phyloP scores from a whole-genome alignment of 345 rosid species.

The Raphanus raphanistrum region DNA sequence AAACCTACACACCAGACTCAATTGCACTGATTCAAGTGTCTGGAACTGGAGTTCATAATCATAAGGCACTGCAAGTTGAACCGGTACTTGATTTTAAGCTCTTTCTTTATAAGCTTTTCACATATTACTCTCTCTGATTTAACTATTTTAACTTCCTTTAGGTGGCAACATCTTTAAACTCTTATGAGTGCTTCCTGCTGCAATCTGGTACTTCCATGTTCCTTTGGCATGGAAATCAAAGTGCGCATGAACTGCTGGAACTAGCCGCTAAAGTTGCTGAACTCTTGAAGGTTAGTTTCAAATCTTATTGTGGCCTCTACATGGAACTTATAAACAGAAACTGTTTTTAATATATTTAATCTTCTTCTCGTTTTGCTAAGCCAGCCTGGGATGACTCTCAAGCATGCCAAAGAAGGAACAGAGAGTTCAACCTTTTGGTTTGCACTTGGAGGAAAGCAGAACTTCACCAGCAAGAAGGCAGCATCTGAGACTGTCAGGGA shows the following conservation, averaged over 20 bases:
- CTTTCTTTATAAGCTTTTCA: background rate
- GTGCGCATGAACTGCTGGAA: constrained; percentile 90
- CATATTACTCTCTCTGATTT: no score
- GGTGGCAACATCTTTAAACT: constrained; percentile 87
- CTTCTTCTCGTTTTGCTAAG: constrained; percentile 26
- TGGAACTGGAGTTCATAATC: constrained; percentile 75
- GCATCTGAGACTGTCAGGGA: constrained; percentile 71
- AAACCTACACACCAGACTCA: constrained; percentile 66
- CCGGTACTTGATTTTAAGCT: constrained; percentile 48
- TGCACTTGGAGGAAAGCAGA: constrained; percentile 97
- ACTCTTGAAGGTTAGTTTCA: constrained; percentile 66
- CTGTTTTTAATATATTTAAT: background rate
- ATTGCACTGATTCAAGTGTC: constrained; percentile 80
- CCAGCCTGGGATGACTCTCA: constrained; percentile 85
- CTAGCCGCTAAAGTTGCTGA: constrained; percentile 80
- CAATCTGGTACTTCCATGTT: constrained; percentile 92
- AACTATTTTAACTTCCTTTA: constrained; percentile 29
- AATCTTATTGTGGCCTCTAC: background rate
- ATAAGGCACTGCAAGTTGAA: constrained; percentile 81
- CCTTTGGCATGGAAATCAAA: constrained; percentile 94
- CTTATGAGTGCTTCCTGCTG: constrained; percentile 86
- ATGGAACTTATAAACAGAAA: no score
- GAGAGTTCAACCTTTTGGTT: constrained; percentile 96
- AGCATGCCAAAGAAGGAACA: constrained; percentile 98
- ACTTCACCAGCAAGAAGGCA: constrained; percentile 67